Base-by-base conservation (phyloP, 371 early-diverging fungal genomes). In the Mortierella sp. region DNA sequence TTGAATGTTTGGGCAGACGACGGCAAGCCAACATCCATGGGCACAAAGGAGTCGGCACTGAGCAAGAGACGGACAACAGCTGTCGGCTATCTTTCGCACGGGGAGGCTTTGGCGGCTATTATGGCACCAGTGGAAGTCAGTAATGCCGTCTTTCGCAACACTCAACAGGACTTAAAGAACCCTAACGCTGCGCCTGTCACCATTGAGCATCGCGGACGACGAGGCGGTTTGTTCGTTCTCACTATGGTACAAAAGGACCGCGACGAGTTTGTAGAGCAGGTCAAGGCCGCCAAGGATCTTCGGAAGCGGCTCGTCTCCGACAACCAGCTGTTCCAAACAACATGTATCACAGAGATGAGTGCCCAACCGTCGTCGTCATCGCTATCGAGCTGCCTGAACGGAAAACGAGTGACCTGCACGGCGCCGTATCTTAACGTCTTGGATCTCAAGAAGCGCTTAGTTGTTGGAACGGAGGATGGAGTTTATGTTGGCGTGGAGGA, bases 391-490 rank as follows among this genome's bases (percentile, higher is more conserved):
- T 75, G 79, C 44, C 71, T 81, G 77, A 78, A 86, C 40, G 86
- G 86, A 46, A 90, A 90, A 72, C 91, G 91, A 44, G 88, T 96
- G 73, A 95, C 92, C 71, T 95, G 95, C 73, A 94, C 95, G 0
- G 92, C 94, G 21, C 92, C 92, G 0, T 96, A 93, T 78, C 84
- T 91, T 89, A 81, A 86, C 53, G 72, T 74, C 21, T 26, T 88
- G 71, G 93, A 93, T 78, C 90, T 93, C 74, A 91, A 92, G 77
- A 90, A 88, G 9, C 90, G 93, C 70, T 89, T 96, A 37, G 94
- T 93, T 0, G 91, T 97, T 46, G 98, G 97, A 72, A 96, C 98
- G 1, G 97, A 97, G 70, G 89, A 90, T 4, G 98, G 98, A 44
- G 90, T 98, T 2, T 97, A 91, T 80, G 90, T 93, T 2, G 91